Evolutionary conservation across 1,284 basidiomycete genomes (phyloP).

Genomic region (Cronartium quercuum): DNA sequence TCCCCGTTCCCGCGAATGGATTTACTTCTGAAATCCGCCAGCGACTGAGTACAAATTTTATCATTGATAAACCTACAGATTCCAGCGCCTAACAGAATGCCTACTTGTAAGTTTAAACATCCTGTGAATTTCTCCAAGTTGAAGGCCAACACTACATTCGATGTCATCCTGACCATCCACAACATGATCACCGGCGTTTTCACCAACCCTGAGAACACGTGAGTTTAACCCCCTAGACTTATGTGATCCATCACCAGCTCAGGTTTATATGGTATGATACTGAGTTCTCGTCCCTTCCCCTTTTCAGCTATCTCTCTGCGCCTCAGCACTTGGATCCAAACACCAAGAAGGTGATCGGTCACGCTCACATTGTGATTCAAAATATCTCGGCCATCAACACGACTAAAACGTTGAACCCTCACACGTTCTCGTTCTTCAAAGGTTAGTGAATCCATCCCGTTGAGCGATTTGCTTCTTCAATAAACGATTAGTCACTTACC

Average conservation of each 20-base stretch:
- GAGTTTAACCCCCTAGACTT: neutral
- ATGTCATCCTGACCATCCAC: slow-evolving; percentile 13
- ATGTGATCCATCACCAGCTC: neutral
- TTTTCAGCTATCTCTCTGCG: slow-evolving; percentile 19
- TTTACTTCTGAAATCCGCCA: neutral
- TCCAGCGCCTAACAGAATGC: slow-evolving; percentile 13
- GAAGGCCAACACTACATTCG: slow-evolving; percentile 5
- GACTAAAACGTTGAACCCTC: slow-evolving; percentile 5
- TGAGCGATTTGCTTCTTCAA: neutral
- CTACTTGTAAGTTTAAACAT: slow-evolving; percentile 24
- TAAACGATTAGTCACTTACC: neutral
- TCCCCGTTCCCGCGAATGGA: neutral
- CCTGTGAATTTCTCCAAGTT: slow-evolving; percentile 30
- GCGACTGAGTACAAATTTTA: neutral
- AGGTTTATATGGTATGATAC: too few species aligned
- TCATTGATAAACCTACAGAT: neutral
- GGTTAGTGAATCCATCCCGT: neutral
- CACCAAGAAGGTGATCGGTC: slow-evolving; percentile 29
- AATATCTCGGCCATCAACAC: slow-evolving; percentile 6
- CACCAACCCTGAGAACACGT: slow-evolving; percentile 15
- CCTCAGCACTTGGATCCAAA: slow-evolving; percentile 7
- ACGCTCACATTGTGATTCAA: slow-evolving; percentile 27
- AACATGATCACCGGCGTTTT: slow-evolving; percentile 33
- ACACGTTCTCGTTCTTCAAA: slow-evolving; percentile 27
- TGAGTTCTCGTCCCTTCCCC: neutral